phyloP scores from a whole-genome alignment of 1,284 basidiomycete species.

The Melampsora abietis-canadensis region DNA sequence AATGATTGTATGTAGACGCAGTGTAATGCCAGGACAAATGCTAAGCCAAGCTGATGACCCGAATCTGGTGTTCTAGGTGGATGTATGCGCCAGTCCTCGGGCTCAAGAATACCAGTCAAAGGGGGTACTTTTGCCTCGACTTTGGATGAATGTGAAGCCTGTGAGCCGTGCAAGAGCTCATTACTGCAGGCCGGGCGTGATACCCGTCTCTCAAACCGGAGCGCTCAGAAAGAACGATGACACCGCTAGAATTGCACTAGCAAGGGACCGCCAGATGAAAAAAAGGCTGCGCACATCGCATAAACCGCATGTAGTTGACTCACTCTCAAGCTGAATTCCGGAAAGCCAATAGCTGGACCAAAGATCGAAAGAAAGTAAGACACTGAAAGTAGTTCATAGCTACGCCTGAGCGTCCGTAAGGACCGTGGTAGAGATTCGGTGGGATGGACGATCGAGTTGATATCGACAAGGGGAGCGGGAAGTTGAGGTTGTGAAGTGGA shows the following conservation, averaged over 20 bases:
- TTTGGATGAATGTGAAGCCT: no score
- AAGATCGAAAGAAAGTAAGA: slow-evolving; percentile 36
- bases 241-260: neutral
- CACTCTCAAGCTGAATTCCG: slow-evolving; percentile 33
- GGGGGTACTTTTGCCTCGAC: no score
- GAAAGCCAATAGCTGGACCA: slow-evolving; percentile 13
- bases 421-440: slow-evolving; percentile 14
- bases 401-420: slow-evolving; percentile 24
- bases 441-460: slow-evolving; percentile 17
- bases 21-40: no score
- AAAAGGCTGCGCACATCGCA: neutral
- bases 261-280: slow-evolving; percentile 4
- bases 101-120: no score
- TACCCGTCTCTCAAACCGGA: neutral
- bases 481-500: neutral
- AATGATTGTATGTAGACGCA: no score
- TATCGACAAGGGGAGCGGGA: neutral
- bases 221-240: neutral
- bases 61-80: no score
- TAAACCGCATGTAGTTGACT: neutral
- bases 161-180: neutral
- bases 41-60: no score
- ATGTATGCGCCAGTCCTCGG: no score
- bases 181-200: neutral
- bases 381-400: slow-evolving; percentile 28